Evolutionary conservation across 2,329 filamentous ascomycete species (phyloP), one percentile per base, ranked within the genome.

Genomic region (Fusarium liriodendri): DNA sequence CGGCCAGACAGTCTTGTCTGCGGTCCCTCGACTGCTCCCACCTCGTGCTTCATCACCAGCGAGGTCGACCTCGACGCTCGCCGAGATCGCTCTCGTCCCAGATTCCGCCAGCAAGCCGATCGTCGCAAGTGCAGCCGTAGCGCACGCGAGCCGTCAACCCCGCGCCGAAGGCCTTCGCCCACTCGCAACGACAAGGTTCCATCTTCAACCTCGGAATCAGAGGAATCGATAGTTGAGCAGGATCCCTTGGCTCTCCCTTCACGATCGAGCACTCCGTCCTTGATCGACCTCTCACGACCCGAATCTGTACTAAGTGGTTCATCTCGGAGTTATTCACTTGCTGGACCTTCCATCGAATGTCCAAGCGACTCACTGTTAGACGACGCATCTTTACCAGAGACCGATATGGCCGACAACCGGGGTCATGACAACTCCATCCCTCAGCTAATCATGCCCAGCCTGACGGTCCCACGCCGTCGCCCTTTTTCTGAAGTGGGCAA

Each of bases 381-480:
- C 22, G 61, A 76, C 58, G 52, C 57, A 22, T 63, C 69, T 29
- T 47, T 74, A 11, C 68, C 70, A 52, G 64, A 63, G 59, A 61
- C 74, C 68, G 47, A 74, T 62, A 64, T 71, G 66, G 59, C 59
- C 37, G 64, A 75, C 54, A 67, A 64, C 65, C 45, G 55, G 60
- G 72, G 77, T 52, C 63, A 78, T 25, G 66, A 77, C 59, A 52
- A 69, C 54, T 58, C 77, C 70, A 87, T 86, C 45, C 93, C 93
- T 27, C 95, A 98, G 82, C 88, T 99, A n/a, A 94, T 99, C 69
- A 99, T 99, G 97, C 97, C 97, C 6, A 98, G 95, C 79, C 92
- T 99, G 78, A 92, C 90, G 71, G 97, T 99, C 90, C 96, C 97
- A 5, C 93, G 91, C 70, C 91, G 97, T 59, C 89, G 95, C 61